Percentiles rank a stretch among this genome's conserved stretches.
These are phyloP conservation scores for Protomyces lactucae-debilis DNA, from an alignment of 1,139 yeast species.

Conservation along the genomic window DNA sequence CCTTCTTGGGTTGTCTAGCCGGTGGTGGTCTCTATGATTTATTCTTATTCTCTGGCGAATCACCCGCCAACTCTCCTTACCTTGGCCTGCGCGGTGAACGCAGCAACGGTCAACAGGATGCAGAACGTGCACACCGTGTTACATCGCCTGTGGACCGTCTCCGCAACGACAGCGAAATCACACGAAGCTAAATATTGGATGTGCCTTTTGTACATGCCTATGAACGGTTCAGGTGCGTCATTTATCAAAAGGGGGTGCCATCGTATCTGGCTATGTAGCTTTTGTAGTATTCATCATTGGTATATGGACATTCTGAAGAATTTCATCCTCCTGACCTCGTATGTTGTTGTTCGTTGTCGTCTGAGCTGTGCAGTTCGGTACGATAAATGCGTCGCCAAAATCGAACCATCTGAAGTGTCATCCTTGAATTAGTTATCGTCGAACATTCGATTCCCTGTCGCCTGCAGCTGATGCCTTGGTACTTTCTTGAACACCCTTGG, in stretches of 20 bases:
- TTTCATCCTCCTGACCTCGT: too few species aligned
- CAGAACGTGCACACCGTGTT: not conserved
- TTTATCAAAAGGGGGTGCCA: not conserved
- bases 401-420: not conserved
- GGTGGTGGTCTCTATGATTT: constrained; percentile 50
- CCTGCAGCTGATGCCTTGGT: too few species aligned
- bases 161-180: not conserved
- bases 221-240: too few species aligned
- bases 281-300: too few species aligned
- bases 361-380: not conserved
- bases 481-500: too few species aligned
- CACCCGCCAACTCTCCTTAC: constrained; percentile 26
- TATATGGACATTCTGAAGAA: too few species aligned
- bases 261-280: too few species aligned
- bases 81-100: constrained; percentile 23
- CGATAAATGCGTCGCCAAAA: not conserved
- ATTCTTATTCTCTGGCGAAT: constrained; percentile 48
- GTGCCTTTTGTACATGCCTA: too few species aligned
- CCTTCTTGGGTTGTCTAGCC: constrained; percentile 45
- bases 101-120: not conserved
- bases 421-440: too few species aligned
- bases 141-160: not conserved
- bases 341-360: not conserved
- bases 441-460: too few species aligned
- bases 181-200: not conserved